A percentile compares a stretch with the other conserved stretches of the same genome.
Conservation (phyloP, 176 grass and related monocot genomes). For the Zoysia japonica region DNA sequence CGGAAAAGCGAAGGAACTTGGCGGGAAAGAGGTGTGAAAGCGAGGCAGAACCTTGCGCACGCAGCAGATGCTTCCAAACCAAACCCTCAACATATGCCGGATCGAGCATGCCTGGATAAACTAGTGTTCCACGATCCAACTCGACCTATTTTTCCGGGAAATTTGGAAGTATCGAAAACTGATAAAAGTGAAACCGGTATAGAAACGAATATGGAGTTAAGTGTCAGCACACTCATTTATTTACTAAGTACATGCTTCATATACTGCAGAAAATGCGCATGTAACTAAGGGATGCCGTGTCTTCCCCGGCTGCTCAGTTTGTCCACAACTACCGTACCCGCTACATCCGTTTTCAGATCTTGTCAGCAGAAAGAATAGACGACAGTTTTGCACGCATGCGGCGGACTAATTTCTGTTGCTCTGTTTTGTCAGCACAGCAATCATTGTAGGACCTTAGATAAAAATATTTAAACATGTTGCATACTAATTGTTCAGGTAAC, state of each 20-base stretch:
- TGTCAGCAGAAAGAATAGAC: slow-evolving; percentile 32
- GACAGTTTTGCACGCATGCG: slow-evolving; percentile 11
- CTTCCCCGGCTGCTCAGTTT: slow-evolving; percentile 33
- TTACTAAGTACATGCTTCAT: background rate
- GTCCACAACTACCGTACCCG: slow-evolving; percentile 19
- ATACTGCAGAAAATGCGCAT: background rate
- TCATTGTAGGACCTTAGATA: slow-evolving; percentile 19
- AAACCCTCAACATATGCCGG: background rate
- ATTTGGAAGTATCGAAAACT: background rate
- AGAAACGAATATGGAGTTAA: background rate
- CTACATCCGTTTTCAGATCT: slow-evolving; percentile 21
- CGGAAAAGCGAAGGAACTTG: slow-evolving; percentile 18
- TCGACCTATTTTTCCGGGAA: background rate
- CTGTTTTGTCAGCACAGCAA: slow-evolving; percentile 19
- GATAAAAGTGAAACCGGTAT: background rate
- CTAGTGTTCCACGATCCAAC: background rate
- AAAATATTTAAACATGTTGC: no score
- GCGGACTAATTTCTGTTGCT: slow-evolving; percentile 21
- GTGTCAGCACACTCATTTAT: background rate
- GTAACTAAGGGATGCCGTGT: slow-evolving; percentile 12
- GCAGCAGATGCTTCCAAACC: slow-evolving; percentile 31
- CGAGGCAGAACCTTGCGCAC: background rate
- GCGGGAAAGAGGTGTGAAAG: slow-evolving; percentile 24
- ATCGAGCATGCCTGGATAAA: background rate
- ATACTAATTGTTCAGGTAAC: slow-evolving; percentile 1